phyloP scores from a whole-genome alignment of 2,329 filamentous ascomycete species.

The Aspergillus sp. region DNA sequence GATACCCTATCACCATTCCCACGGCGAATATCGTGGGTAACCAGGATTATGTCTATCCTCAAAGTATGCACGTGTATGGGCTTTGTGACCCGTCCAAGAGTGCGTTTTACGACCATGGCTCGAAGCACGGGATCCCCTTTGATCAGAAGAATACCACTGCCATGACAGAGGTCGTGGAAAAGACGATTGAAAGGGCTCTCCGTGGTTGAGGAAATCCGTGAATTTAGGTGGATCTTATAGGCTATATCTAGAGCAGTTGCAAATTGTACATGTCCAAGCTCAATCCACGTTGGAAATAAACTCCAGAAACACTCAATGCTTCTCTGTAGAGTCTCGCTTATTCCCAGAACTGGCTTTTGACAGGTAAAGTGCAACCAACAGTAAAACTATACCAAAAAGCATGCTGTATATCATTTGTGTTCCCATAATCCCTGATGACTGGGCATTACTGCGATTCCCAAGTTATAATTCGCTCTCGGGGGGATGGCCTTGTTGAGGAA shows the following conservation, averaged over 20 bases:
- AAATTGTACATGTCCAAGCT: no score
- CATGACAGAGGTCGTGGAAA: constrained; percentile 22
- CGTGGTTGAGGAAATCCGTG: no score
- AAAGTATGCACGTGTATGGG: constrained; percentile 24
- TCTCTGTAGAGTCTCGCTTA: constrained; percentile 3
- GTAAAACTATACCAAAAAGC: constrained; percentile 18
- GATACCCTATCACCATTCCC: constrained; percentile 26
- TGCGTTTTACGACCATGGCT: constrained; percentile 32
- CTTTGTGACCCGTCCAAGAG: constrained; percentile 29
- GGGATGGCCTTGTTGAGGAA: constrained; percentile 54
- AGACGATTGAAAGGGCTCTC: constrained; percentile 17
- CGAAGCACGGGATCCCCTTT: constrained; percentile 29
- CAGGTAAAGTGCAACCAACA: constrained; percentile 18
- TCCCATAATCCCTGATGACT: neutral
- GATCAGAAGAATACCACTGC: constrained; percentile 23
- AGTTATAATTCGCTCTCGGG: constrained; percentile 40
- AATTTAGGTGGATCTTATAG: no score
- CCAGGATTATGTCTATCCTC: constrained; percentile 27
- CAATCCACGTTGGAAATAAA: no score
- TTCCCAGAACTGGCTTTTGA: constrained; percentile 8
- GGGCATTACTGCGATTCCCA: constrained; percentile 5
- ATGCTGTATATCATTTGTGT: constrained; percentile 12
- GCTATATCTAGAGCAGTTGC: no score
- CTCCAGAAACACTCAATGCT: neutral
- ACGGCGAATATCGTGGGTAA: constrained; percentile 36